Percentiles rank a stretch among this genome's conserved stretches.
Evolutionary conservation across 805 yeast species (phyloP).

Genomic region (Saturnispora mendoncae): DNA sequence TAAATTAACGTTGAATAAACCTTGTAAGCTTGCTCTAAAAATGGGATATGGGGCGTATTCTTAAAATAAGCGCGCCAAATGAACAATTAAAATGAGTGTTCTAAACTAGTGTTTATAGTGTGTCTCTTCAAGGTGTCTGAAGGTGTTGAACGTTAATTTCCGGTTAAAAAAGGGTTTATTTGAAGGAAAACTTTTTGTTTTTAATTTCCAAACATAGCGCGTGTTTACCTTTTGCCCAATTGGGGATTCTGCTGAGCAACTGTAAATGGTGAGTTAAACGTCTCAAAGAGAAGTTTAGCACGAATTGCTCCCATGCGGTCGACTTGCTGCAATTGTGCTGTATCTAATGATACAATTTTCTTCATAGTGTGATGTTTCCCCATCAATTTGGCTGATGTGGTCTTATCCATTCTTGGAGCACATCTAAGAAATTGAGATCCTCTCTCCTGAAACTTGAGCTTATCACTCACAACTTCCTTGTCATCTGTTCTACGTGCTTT

Average conservation of each 20-base stretch:
- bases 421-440: slow-evolving; percentile 6
- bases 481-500: slow-evolving; percentile 26
- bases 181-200: slow-evolving; percentile 5
- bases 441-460: slow-evolving; percentile 30
- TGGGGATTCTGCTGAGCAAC: slow-evolving; percentile 6
- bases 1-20: not conserved
- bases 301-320: slow-evolving; percentile 12
- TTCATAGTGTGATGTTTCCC: slow-evolving; percentile 6
- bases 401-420: slow-evolving; percentile 7
- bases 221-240: slow-evolving; percentile 10
- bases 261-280: slow-evolving; percentile 10
- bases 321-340: slow-evolving; percentile 4
- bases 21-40: not conserved
- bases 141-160: not conserved
- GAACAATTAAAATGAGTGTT: not conserved
- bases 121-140: not conserved
- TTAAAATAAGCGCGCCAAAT: not conserved
- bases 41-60: not conserved
- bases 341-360: slow-evolving; percentile 5
- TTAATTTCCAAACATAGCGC: not conserved
- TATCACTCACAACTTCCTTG: slow-evolving; percentile 21
- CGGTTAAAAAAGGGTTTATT: not conserved
- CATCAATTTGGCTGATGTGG: slow-evolving; percentile 4
- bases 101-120: no score
- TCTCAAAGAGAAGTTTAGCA: slow-evolving; percentile 7